phyloP scores from a whole-genome alignment of 352 stramenopile species.

The Aphanomyces stellatus region DNA sequence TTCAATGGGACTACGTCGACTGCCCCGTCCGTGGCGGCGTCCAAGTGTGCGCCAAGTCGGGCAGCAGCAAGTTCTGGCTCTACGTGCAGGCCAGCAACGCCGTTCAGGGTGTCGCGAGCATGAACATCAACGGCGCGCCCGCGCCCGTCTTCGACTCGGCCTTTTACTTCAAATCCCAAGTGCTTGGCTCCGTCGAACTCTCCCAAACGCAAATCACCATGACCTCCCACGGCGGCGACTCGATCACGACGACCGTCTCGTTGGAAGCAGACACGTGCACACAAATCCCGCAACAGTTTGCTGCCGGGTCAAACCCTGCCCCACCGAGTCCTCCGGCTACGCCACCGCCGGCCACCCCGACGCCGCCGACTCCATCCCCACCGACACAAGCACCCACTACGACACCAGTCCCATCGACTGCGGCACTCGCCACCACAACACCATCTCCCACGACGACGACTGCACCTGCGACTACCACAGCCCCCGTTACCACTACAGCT shows the following conservation, averaged over 20 bases:
- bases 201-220: slow-evolving; percentile 24
- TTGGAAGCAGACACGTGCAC: slow-evolving; percentile 29
- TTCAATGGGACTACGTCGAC: slow-evolving; percentile 29
- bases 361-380: neutral
- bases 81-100: slow-evolving; percentile 29
- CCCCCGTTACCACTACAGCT: neutral
- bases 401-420: neutral
- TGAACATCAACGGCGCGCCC: slow-evolving; percentile 21
- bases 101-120: slow-evolving; percentile 20
- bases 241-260: slow-evolving; percentile 26
- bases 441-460: neutral
- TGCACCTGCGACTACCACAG: neutral
- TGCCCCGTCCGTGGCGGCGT: slow-evolving; percentile 22
- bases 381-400: neutral
- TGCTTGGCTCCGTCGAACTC: slow-evolving; percentile 20
- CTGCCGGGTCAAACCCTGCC: slow-evolving; percentile 15
- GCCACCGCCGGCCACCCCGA: neutral
- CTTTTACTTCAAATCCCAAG: slow-evolving; percentile 23
- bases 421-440: neutral
- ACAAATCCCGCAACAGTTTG: slow-evolving; percentile 30
- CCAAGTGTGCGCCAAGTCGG: slow-evolving; percentile 24
- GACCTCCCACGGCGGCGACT: slow-evolving; percentile 29
- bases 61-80: slow-evolving; percentile 25
- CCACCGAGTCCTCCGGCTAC: slow-evolving; percentile 6
- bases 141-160: slow-evolving; percentile 13